Evolutionary conservation across 2,329 filamentous ascomycete species (phyloP), one percentile per base, ranked within the genome.

Genomic region (Dactylonectria macrodidyma): DNA sequence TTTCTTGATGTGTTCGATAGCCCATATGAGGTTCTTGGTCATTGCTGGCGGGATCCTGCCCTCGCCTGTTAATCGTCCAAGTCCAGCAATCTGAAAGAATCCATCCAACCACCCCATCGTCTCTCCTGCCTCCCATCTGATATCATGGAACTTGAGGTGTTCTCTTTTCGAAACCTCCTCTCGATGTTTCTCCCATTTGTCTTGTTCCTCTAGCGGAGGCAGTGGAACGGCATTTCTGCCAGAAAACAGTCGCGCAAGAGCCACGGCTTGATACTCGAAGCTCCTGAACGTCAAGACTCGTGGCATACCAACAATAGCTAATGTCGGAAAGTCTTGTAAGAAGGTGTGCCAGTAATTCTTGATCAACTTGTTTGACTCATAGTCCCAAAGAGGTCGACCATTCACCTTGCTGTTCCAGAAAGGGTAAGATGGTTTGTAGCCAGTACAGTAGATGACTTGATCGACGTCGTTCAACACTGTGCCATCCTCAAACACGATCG

Each of bases 221-320:
- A 88, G 78, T 3, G 78, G 55, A 0, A 71, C 63, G 0, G 80
- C 71, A 34, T 84, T 82, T 14, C 86, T 78, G 0, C 79, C 79
- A 0, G 86, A 77, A 71, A 84, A 88, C 0, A 87, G 71, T 2
- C 87, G 79, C 3, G 87, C 86, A 0, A 89, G 76, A 1, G 87
- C 86, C 47, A 88, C 79, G 2, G 85, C 86, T 73, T 89, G 87
- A 67, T 89, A 89, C 73, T 89, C 87, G 67, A 88, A 88, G 41
- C 84, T 85, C 7, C 87, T 77, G 64, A 88, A 89, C 0, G 86
- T 88, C 12, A 87, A 74, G 0, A 84, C 83, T 1, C 86, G 82
- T 2, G 86, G 87, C 6, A 88, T 73, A 0, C 88, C 88, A 0
- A 89, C 81, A 11, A 88, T 78, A 0, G 81, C 88, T 0, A 90